phyloP scores from a whole-genome alignment of 371 early-diverging fungal genomes.

The Apophysomyces sp. region DNA sequence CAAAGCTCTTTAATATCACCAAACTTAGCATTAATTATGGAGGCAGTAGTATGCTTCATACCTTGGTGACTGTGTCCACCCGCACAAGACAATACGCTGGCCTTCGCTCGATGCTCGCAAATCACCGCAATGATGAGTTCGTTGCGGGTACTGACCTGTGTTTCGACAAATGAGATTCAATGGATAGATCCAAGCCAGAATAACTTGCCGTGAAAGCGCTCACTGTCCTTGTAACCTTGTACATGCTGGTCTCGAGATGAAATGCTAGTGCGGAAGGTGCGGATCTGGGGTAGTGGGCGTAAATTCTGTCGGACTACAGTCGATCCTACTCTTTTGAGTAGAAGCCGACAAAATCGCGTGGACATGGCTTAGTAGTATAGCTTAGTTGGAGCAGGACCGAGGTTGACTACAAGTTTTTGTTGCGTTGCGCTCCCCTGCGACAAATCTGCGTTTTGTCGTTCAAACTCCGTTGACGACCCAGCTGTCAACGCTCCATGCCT shows the following conservation, averaged over 20 bases:
- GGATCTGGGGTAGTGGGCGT: neutral
- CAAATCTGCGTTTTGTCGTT: neutral
- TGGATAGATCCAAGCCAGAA: neutral
- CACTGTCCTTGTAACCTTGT: slow-evolving; percentile 35
- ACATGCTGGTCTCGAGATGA: slow-evolving; percentile 8
- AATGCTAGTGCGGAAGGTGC: neutral
- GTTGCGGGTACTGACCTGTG: slow-evolving; percentile 46
- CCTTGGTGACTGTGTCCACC: slow-evolving; percentile 77
- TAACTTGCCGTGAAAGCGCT: slow-evolving; percentile 35
- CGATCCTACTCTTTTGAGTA: neutral
- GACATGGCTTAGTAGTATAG: too few species aligned
- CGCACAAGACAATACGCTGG: slow-evolving; percentile 65
- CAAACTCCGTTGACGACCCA: neutral
- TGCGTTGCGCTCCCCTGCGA: neutral
- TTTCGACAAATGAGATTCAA: neutral
- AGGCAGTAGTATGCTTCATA: slow-evolving; percentile 11
- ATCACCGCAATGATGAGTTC: slow-evolving; percentile 76
- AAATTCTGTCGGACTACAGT: neutral
- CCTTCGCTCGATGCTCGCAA: slow-evolving; percentile 53
- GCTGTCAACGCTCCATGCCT: too few species aligned
- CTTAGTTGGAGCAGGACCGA: too few species aligned
- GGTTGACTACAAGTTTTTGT: neutral
- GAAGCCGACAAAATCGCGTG: neutral
- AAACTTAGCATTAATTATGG: neutral
- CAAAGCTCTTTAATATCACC: slow-evolving; percentile 44